Percentiles rank a stretch among this genome's conserved stretches.
phyloP scores from a whole-genome alignment of 2,329 filamentous ascomycete species.

The Ophiostoma novo-ulmi region DNA sequence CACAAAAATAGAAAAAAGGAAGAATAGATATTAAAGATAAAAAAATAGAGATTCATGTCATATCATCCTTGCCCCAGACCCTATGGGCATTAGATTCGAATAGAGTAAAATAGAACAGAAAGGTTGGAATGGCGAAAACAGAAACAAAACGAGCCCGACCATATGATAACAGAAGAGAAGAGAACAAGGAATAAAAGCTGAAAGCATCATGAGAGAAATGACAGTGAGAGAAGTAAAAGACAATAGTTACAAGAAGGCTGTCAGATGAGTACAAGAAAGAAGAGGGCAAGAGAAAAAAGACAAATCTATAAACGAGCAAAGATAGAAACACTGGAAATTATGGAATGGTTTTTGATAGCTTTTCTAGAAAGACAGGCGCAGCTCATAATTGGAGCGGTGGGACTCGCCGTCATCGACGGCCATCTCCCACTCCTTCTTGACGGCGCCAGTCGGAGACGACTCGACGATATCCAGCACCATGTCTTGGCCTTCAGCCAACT shows the following conservation, averaged over 20 bases:
- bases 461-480: conserved; percentile 68
- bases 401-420: conserved; percentile 42
- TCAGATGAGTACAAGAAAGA: neutral
- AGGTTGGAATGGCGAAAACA: neutral
- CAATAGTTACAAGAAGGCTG: neutral
- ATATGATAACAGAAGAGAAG: neutral
- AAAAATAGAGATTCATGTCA: neutral
- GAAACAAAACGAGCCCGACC: neutral
- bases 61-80: conserved; percentile 8
- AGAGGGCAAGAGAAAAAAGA: neutral
- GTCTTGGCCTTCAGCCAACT: conserved; percentile 84
- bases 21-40: neutral
- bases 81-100: neutral
- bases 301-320: neutral
- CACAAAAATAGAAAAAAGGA: neutral
- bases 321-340: neutral
- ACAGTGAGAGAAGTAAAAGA: neutral
- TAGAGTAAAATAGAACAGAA: conserved; percentile 1
- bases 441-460: conserved; percentile 31
- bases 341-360: neutral
- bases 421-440: conserved; percentile 60
- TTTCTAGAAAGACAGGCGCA: conserved; percentile 45
- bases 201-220: neutral
- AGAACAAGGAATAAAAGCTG: neutral
- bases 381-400: conserved; percentile 38